Percentiles rank a stretch among this genome's conserved stretches.
phyloP scores from a whole-genome alignment of 2,329 filamentous ascomycete species.

The Rhinocladiella mackenziei region DNA sequence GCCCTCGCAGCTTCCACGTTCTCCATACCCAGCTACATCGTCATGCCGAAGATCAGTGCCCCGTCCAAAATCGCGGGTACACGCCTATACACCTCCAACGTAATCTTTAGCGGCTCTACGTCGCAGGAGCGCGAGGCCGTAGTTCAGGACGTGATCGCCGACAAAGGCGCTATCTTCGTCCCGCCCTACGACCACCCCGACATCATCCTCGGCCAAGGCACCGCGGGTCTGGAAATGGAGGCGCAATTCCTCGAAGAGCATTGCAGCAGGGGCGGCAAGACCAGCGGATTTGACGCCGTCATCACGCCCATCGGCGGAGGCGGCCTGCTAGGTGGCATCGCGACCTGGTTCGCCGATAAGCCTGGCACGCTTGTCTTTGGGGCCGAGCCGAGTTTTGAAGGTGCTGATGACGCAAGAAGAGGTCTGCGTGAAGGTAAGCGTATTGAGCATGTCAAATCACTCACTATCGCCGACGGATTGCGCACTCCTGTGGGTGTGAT shows the following conservation, averaged over 20 bases:
- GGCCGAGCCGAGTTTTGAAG: slow-evolving; percentile 76
- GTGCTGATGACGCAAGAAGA: slow-evolving; percentile 75
- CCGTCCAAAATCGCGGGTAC: slow-evolving; percentile 86
- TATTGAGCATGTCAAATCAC: slow-evolving; percentile 64
- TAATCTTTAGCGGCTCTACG: slow-evolving; percentile 80
- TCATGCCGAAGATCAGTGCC: slow-evolving; percentile 85
- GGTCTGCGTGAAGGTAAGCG: slow-evolving; percentile 62
- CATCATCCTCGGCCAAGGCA: slow-evolving; percentile 92
- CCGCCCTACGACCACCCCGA: slow-evolving; percentile 91
- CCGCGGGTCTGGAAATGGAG: slow-evolving; percentile 75
- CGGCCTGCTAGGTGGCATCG: slow-evolving; percentile 79
- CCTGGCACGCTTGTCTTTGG: slow-evolving; percentile 71
- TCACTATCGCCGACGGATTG: slow-evolving; percentile 86
- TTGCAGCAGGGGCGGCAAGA: slow-evolving; percentile 5
- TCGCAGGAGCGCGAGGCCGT: slow-evolving; percentile 75
- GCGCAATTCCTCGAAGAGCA: slow-evolving; percentile 57
- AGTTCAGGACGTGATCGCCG: slow-evolving; percentile 61
- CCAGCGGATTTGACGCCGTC: slow-evolving; percentile 58
- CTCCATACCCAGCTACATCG: slow-evolving; percentile 74
- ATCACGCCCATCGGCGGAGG: slow-evolving; percentile 84
- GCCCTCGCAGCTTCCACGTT: slow-evolving; percentile 74
- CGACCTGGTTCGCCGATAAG: slow-evolving; percentile 63
- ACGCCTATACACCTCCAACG: slow-evolving; percentile 66
- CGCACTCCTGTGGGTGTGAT: slow-evolving; percentile 73
- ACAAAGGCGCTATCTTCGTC: slow-evolving; percentile 73